Evolutionary conservation across 108 stramenopile species (phyloP).

Genomic region (Nitzschia sp.): DNA sequence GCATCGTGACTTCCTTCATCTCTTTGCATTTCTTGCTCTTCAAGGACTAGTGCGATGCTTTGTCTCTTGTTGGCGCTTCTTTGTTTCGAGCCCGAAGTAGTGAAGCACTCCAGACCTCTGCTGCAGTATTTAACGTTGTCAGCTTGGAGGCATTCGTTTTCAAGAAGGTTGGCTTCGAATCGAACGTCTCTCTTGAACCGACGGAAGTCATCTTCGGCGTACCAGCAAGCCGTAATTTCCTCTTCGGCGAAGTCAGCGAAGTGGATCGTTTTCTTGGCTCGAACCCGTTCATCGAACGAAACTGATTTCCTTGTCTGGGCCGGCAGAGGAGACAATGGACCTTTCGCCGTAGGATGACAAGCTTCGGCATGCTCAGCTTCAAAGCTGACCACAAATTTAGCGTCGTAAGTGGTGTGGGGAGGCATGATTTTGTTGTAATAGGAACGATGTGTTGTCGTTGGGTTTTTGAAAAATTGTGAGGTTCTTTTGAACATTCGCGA

Average conservation of each 20-base stretch:
- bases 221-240: background rate
- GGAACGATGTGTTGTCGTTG: no score
- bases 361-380: background rate
- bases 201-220: background rate
- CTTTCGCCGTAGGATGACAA: background rate
- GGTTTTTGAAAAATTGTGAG: background rate
- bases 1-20: conserved; percentile 1
- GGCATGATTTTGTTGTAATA: background rate
- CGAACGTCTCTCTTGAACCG: background rate
- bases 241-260: background rate
- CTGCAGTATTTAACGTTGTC: background rate
- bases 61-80: background rate
- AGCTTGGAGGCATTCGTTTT: background rate
- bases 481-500: no score
- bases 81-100: background rate
- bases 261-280: background rate
- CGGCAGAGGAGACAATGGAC: background rate
- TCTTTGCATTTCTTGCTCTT: conserved; percentile 12
- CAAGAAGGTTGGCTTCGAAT: conserved; percentile 2
- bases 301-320: background rate
- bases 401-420: background rate
- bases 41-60: background rate
- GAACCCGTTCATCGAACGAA: background rate
- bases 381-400: background rate
- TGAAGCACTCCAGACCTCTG: background rate